Percentiles rank a stretch among this genome's conserved stretches.
phyloP scores from a whole-genome alignment of 352 stramenopile genomes.

The Peronospora belbahrii region DNA sequence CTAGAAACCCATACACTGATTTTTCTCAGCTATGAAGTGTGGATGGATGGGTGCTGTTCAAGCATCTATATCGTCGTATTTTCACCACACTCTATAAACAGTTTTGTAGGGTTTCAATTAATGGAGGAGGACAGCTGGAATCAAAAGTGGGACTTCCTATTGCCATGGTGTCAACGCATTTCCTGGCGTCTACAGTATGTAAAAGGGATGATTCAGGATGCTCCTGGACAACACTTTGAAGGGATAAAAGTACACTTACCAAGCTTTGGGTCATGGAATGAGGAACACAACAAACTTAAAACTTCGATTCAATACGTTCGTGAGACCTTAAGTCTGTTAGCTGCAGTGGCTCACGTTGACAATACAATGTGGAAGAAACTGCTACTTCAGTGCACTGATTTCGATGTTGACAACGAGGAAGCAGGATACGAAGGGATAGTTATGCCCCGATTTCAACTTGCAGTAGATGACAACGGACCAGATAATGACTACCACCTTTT shows the following conservation, averaged over 20 bases:
- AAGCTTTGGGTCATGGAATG: slow-evolving; percentile 1
- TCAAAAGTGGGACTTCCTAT: slow-evolving; percentile 17
- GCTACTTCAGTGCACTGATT: slow-evolving; percentile 6
- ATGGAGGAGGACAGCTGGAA: slow-evolving; percentile 6
- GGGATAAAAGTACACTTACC: slow-evolving; percentile 14
- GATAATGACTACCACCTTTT: slow-evolving; percentile 7
- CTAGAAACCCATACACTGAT: background rate
- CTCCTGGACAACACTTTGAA: slow-evolving; percentile 7
- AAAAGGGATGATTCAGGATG: slow-evolving; percentile 5
- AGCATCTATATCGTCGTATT: background rate
- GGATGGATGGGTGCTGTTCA: too few relatives aligned
- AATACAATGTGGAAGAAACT: slow-evolving; percentile 19
- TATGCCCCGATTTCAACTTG: slow-evolving; percentile 14
- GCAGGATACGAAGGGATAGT: slow-evolving; percentile 12
- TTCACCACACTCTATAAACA: too few relatives aligned
- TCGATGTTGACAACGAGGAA: slow-evolving; percentile 10
- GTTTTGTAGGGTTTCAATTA: too few relatives aligned
- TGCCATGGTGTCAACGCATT: slow-evolving; percentile 13
- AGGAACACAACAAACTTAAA: background rate
- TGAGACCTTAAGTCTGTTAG: slow-evolving; percentile 12
- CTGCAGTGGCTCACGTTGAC: slow-evolving; percentile 21
- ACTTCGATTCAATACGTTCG: slow-evolving; percentile 1
- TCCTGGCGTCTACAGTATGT: slow-evolving; percentile 10
- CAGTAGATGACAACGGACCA: background rate
- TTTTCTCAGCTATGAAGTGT: too few relatives aligned